Evolutionary conservation across 495 filamentous ascomycete genomes (phyloP), one percentile per base, ranked within the genome.

Genomic region (Neurospora sp.): DNA sequence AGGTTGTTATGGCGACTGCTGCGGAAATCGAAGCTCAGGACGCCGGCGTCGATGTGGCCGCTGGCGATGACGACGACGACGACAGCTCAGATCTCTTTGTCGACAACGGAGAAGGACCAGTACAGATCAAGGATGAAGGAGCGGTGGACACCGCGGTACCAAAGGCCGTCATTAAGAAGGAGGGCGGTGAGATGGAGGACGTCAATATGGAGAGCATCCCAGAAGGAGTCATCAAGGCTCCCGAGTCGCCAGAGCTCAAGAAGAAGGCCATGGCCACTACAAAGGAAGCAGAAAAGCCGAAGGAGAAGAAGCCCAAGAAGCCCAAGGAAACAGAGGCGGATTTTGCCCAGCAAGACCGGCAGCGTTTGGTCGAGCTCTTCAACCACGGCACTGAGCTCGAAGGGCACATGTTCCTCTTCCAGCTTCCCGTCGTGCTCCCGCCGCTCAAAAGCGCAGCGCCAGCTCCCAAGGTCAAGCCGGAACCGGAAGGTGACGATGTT

Each of bases 371-470:
- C 42, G 74, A 74, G 9, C 76, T 76, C 41, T 81, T 84, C 72
- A 81, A 75, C 70, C 44, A 74, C 37, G 75, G 72, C 39, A 76
- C 76, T 9, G 75, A 77, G 20, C 76, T 79, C 39, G 86, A 86
- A 39, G 86, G 86, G 35, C 84, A 86, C 69, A 79, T 90, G 73
- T 91, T 89, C 72, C 83, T 91, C 69, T 90, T 92, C 80, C 90
- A 91, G 79, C 84, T 92, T 72, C 90, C 90, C 23, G 86, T 87
- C 14, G 82, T 88, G 18, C 80, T 91, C 0, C 89, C 90, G 20
- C 85, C 86, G 4, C 81, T 91, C 16, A 77, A 72, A 38, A 48
- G 69, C 74, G 75, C 42, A 74, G 72, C 16, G 71, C 73, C 69
- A 59, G 54, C 44, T 18, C 66, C 54, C 41, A 62, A 46, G 27